phyloP scores from a whole-genome alignment of 2,329 filamentous ascomycete genomes.

The Trichothecium sympodiale region DNA sequence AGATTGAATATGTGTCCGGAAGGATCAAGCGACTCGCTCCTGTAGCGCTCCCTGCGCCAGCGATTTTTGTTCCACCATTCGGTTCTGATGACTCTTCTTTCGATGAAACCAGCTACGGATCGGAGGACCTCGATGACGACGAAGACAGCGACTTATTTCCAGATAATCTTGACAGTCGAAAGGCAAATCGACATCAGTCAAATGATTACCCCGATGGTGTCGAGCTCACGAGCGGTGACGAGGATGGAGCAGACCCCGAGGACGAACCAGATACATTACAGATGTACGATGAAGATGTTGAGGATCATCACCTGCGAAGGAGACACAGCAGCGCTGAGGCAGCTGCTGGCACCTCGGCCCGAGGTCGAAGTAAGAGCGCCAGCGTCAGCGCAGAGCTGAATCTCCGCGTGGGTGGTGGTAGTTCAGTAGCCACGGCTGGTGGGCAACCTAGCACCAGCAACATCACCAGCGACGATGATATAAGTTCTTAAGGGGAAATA shows the following conservation, averaged over 20 bases:
- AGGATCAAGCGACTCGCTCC: conserved; percentile 33
- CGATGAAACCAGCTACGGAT: conserved; percentile 15
- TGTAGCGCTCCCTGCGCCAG: conserved; percentile 38
- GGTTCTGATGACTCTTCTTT: conserved; percentile 27
- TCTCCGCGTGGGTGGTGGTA: conserved; percentile 15
- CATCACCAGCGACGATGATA: conserved; percentile 2
- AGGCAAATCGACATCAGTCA: conserved; percentile 25
- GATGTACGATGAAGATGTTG: conserved; percentile 17
- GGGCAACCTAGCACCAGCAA: conserved; percentile 14
- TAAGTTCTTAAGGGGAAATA: not conserved
- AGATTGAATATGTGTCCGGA: conserved; percentile 34
- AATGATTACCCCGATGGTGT: conserved; percentile 28
- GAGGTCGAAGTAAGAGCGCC: conserved; percentile 19
- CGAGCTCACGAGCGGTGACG: conserved; percentile 28
- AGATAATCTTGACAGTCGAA: conserved; percentile 19
- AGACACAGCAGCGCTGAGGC: conserved; percentile 18
- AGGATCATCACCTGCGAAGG: not conserved
- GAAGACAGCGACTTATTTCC: conserved; percentile 14
- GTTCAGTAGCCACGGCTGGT: conserved; percentile 29
- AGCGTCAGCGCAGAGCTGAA: conserved; percentile 15
- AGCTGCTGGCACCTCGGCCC: conserved; percentile 16
- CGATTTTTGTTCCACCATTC: conserved; percentile 38
- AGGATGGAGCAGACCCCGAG: conserved; percentile 28
- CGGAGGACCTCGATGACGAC: conserved; percentile 13
- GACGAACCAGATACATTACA: conserved; percentile 16